Percentiles rank a stretch among this genome's conserved stretches.
Evolutionary conservation across 2,329 filamentous ascomycete species (phyloP).

Genomic region (Diaporthe sp.): DNA sequence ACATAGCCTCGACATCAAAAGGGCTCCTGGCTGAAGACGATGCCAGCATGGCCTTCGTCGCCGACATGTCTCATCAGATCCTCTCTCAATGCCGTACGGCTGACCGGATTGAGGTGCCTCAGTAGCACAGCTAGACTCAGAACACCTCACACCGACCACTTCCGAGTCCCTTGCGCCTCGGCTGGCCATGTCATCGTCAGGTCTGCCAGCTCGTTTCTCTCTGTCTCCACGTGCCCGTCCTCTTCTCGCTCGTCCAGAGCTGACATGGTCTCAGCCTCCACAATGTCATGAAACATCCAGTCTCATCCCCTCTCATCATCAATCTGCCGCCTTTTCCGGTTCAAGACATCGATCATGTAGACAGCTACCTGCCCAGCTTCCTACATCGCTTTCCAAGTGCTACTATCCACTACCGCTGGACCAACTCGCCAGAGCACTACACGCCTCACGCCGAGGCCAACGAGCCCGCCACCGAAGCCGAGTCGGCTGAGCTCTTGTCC

Average conservation of each 20-base stretch:
- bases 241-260: conserved; percentile 40
- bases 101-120: conserved; percentile 2
- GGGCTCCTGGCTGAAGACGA: conserved; percentile 18
- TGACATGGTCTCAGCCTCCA: conserved; percentile 57
- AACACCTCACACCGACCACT: conserved; percentile 51
- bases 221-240: neutral
- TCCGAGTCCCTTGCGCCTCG: conserved; percentile 63
- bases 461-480: neutral
- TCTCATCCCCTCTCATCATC: conserved; percentile 63
- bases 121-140: conserved; percentile 22
- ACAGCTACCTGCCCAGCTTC: conserved; percentile 55
- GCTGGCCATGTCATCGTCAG: conserved; percentile 65
- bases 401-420: conserved; percentile 73
- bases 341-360: conserved; percentile 43
- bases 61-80: conserved; percentile 34
- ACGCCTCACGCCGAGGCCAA: neutral
- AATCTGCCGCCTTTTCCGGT: conserved; percentile 67
- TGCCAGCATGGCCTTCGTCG: conserved; percentile 41
- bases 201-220: conserved; percentile 49
- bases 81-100: neutral
- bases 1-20: neutral
- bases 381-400: conserved; percentile 61
- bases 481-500: neutral
- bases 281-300: conserved; percentile 56
- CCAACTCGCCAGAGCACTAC: conserved; percentile 34